Conservation (phyloP, 176 grass and related monocot species). For the Coix lacrymajobi region DNA sequence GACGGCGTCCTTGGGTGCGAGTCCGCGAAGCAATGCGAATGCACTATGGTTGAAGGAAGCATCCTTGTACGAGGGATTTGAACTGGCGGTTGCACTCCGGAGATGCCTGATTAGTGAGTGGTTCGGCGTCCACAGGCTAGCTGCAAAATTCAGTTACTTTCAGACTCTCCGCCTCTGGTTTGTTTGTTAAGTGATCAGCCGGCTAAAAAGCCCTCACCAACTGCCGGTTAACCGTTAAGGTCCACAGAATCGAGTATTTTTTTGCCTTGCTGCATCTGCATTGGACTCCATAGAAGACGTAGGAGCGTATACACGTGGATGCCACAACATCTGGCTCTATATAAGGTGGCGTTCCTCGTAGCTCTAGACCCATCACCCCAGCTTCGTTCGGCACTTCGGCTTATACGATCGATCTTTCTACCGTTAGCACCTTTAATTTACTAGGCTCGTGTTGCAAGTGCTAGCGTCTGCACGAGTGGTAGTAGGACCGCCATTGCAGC, state of each 20-base stretch:
- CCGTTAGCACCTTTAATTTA: background rate
- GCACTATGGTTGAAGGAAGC: conserved; percentile 10
- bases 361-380: background rate
- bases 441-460: background rate
- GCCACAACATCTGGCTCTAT: conserved; percentile 1
- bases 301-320: conserved; percentile 9
- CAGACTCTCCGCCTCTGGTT: background rate
- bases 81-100: background rate
- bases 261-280: background rate
- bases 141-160: background rate
- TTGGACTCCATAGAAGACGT: background rate
- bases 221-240: conserved; percentile 1
- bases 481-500: background rate
- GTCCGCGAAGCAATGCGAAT: background rate
- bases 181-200: background rate
- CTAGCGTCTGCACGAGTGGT: background rate
- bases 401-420: background rate
- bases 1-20: background rate
- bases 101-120: background rate
- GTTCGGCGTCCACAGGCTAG: background rate
- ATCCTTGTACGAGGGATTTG: background rate
- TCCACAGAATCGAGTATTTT: background rate
- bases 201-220: conserved; percentile 2
- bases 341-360: conserved; percentile 17
- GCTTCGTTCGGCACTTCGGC: background rate